Base-by-base conservation (phyloP, 495 filamentous ascomycete genomes). In the Daldinia childiae region DNA sequence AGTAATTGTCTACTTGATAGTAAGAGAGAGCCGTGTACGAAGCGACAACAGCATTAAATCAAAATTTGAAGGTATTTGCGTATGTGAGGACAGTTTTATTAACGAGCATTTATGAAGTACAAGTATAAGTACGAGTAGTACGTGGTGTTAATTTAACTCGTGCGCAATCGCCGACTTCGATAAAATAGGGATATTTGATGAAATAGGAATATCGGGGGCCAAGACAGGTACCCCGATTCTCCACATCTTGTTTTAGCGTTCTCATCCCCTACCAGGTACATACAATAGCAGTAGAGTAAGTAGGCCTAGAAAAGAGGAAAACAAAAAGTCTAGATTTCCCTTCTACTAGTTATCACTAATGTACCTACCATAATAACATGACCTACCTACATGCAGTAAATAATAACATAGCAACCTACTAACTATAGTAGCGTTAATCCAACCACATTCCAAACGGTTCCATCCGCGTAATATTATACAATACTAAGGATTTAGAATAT, bases 171-270 rank as follows among this genome's bases (percentile, higher is more conserved):
- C 38, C 50, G 14, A 55, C 27, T 15, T 36, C 17, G 34, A 48
- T 38, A 27, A 45, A 62, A 65, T 65, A 71, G 68, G 68, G 68
- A 71, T 71, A 48, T 24, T 45, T 36, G 24, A 48, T 38, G n/a
- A 45, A 62, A 61, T 65, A 64, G 68, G 68, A 62, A 71, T 71
- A 56, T 62, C 68, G 68, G 62, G 48, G 39, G 62, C 68, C 68
- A 71, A 71, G 68, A 66, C 58, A 7, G 15, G 6, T 17, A 54
- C 50, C 27, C 50, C 58, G 50, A 61, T 52, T 62, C 30, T 29
- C 51, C 51, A 61, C 55, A 67, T 43, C 34, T 43, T 9, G 34
- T 54, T 51, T 54, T 54, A 65, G 62, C 39, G 26, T 9, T 30
- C 24, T 65, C 17, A 43, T 27, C 36, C 51, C 38, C 50, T n/a